These are phyloP conservation scores for Cercospora sp. DNA, from an alignment of 2,329 filamentous ascomycete genomes.

Conservation along the genomic window DNA sequence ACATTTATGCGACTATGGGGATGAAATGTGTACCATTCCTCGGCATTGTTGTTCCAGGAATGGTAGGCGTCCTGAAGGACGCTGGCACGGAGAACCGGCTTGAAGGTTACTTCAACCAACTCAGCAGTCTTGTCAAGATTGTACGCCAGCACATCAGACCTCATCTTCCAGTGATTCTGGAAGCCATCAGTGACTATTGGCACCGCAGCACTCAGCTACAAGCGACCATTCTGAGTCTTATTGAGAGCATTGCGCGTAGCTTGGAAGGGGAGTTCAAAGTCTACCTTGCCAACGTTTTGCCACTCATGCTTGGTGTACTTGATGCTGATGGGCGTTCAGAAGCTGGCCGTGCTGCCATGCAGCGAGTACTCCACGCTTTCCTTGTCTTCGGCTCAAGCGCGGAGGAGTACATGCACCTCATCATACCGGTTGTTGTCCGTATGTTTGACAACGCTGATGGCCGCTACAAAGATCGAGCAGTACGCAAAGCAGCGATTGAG, in stretches of 20 bases:
- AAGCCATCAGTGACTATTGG: constrained; percentile 89
- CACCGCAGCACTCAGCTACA: constrained; percentile 76
- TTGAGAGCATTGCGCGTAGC: constrained; percentile 91
- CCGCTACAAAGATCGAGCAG: constrained; percentile 53
- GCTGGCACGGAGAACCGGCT: constrained; percentile 66
- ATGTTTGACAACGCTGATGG: constrained; percentile 74
- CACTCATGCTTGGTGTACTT: constrained; percentile 89
- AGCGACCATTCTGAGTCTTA: constrained; percentile 84
- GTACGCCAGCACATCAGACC: constrained; percentile 95
- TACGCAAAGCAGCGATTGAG: constrained; percentile 88
- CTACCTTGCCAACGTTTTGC: constrained; percentile 83
- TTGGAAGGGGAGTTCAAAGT: constrained; percentile 98
- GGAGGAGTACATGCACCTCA: constrained; percentile 99
- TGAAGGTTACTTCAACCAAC: constrained; percentile 96
- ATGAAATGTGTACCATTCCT: constrained; percentile 95
- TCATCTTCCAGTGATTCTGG: constrained; percentile 82
- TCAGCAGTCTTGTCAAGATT: constrained; percentile 89
- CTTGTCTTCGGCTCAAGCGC: constrained; percentile 92
- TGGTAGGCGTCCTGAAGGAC: constrained; percentile 82
- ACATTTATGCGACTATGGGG: constrained; percentile 94
- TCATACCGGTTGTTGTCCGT: constrained; percentile 90
- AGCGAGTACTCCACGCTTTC: constrained; percentile 86
- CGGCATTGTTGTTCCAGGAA: constrained; percentile 89
- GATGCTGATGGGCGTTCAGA: constrained; percentile 87
- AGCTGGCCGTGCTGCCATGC: constrained; percentile 36